phyloP scores from a whole-genome alignment of 2,329 filamentous ascomycete species.

The Claviceps sp. region DNA sequence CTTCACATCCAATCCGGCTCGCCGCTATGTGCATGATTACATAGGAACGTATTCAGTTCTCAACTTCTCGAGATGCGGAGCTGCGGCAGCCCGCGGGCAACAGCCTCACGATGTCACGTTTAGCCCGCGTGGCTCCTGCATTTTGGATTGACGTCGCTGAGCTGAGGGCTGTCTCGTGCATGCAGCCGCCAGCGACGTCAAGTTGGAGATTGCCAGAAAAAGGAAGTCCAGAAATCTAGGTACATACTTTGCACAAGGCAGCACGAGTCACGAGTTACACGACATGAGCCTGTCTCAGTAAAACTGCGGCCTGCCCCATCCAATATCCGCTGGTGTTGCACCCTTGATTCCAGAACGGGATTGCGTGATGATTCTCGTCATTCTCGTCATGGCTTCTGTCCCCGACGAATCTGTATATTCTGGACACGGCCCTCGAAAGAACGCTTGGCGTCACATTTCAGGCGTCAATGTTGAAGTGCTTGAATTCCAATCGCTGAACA shows the following conservation, averaged over 20 bases:
- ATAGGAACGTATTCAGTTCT: too few relatives aligned
- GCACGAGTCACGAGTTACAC: too few relatives aligned
- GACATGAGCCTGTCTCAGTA: not conserved
- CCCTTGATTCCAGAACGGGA: not conserved
- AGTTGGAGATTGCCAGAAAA: not conserved
- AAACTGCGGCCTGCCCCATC: not conserved
- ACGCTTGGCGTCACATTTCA: not conserved
- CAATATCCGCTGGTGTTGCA: not conserved
- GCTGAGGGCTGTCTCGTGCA: not conserved
- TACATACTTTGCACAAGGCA: too few relatives aligned
- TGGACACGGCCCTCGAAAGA: too few relatives aligned
- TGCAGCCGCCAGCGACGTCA: not conserved
- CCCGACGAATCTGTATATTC: too few relatives aligned
- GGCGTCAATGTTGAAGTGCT: too few relatives aligned
- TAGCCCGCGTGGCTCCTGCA: not conserved
- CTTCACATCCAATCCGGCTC: too few relatives aligned
- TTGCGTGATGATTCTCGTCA: not conserved
- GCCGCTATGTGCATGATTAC: too few relatives aligned
- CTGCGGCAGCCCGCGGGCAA: too few relatives aligned
- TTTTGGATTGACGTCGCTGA: not conserved
- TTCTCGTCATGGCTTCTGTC: not conserved
- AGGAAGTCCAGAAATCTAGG: not conserved
- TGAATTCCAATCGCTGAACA: too few relatives aligned
- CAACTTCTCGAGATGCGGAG: too few relatives aligned
- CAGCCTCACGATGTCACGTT: too few relatives aligned